phyloP scores from a whole-genome alignment of 192 early-diverging fungal genomes.

The Rhizophagus clarus region DNA sequence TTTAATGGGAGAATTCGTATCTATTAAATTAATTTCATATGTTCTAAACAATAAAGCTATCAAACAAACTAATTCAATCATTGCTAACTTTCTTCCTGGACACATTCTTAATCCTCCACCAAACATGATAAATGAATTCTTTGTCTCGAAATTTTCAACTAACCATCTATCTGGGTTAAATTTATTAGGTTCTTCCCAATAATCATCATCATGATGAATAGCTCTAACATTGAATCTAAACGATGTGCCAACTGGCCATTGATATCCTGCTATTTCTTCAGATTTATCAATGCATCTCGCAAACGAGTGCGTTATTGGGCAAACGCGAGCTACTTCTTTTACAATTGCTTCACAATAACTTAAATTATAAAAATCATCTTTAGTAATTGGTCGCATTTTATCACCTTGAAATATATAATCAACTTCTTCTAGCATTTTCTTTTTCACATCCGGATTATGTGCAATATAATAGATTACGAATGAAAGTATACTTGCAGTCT shows the following conservation, averaged over 20 bases:
- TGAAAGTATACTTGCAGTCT: not conserved
- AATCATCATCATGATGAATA: not conserved
- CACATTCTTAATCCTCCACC: too few relatives aligned
- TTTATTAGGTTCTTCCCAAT: not conserved
- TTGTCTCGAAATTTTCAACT: too few relatives aligned
- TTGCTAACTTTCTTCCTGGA: too few relatives aligned
- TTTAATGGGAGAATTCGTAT: not conserved
- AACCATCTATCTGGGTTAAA: too few relatives aligned
- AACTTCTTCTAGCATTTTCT: too few relatives aligned
- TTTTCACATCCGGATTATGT: too few relatives aligned
- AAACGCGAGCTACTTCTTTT: not conserved
- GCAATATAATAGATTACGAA: too few relatives aligned
- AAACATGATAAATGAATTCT: too few relatives aligned
- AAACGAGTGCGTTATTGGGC: not conserved
- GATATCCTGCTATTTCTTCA: slow-evolving; percentile 13
- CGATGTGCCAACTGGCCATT: not conserved
- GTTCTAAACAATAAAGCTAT: too few relatives aligned
- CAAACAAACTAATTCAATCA: too few relatives aligned
- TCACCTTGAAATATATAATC: too few relatives aligned
- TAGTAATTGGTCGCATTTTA: not conserved
- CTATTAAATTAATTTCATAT: too few relatives aligned
- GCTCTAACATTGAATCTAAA: not conserved
- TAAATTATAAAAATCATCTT: slow-evolving; percentile 9
- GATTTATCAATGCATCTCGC: not conserved
- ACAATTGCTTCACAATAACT: slow-evolving; percentile 19